Percentiles rank a stretch among this genome's conserved stretches.
Conservation (phyloP, 2,329 filamentous ascomycete species). For the Microdochium bolleyi region DNA sequence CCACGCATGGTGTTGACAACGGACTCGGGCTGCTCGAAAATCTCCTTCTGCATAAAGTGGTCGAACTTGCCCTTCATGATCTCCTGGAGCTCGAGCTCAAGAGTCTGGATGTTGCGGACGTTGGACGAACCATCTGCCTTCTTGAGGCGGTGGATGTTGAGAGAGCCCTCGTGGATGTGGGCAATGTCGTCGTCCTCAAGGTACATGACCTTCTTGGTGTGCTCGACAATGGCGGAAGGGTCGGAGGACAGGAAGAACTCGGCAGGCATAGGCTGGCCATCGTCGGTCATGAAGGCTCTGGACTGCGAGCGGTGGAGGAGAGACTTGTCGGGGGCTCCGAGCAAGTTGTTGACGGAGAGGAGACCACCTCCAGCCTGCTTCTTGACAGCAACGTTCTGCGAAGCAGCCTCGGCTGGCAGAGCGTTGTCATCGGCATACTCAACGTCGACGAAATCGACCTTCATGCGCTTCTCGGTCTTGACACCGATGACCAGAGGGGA, state of each 20-base stretch:
- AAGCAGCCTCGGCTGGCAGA: slow-evolving; percentile 86
- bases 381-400: slow-evolving; percentile 95
- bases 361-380: slow-evolving; percentile 62
- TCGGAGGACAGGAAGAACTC: slow-evolving; percentile 99
- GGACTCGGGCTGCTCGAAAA: slow-evolving; percentile 99
- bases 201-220: slow-evolving; percentile 99
- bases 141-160: slow-evolving; percentile 97
- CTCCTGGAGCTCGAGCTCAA: slow-evolving; percentile 98
- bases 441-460: slow-evolving; percentile 99
- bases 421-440: slow-evolving; percentile 88
- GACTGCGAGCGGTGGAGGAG: slow-evolving; percentile 98
- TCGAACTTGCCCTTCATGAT: slow-evolving; percentile 99
- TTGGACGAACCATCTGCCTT: slow-evolving; percentile 97
- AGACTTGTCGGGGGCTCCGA: slow-evolving; percentile 93
- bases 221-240: slow-evolving; percentile 95
- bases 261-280: slow-evolving; percentile 94
- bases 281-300: slow-evolving; percentile 96
- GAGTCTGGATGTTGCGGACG: slow-evolving; percentile 94
- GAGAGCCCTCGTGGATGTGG: slow-evolving; percentile 96
- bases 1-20: slow-evolving; percentile 99
- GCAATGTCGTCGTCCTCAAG: slow-evolving; percentile 99
- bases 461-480: slow-evolving; percentile 97
- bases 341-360: slow-evolving; percentile 58
- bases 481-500: slow-evolving; percentile 96
- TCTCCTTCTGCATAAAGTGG: slow-evolving; percentile 99